Percentiles rank a stretch among this genome's conserved stretches.
Conservation (phyloP, 2,329 filamentous ascomycete species). For the Polychaeton citri region DNA sequence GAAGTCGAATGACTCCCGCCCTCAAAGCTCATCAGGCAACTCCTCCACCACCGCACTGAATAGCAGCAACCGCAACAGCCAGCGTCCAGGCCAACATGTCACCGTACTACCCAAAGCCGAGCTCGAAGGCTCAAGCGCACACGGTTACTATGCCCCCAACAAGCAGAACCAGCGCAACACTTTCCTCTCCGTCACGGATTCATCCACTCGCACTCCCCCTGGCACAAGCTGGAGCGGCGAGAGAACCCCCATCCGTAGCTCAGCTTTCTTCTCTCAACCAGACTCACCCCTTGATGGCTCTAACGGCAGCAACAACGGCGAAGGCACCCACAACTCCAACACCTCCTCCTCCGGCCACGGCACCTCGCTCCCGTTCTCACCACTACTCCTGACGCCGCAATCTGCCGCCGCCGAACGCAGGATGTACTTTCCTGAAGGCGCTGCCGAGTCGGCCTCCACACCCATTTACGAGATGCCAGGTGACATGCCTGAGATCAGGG, state of each 20-base stretch:
- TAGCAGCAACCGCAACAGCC: neutral
- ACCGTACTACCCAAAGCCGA: conserved; percentile 34
- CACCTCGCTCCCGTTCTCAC: conserved; percentile 3
- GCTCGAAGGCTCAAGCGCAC: conserved; percentile 18
- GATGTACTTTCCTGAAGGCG: conserved; percentile 3
- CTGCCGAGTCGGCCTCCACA: conserved; percentile 15
- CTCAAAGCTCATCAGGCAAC: neutral
- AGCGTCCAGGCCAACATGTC: conserved; percentile 4
- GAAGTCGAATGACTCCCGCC: conserved; percentile 1
- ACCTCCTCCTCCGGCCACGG: conserved; percentile 13
- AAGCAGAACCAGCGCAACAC: conserved; percentile 1
- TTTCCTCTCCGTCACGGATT: neutral
- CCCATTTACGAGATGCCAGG: conserved; percentile 38
- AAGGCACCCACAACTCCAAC: conserved; percentile 5
- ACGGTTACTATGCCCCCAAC: conserved; percentile 1
- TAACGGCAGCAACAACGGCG: neutral
- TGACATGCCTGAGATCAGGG: conserved; percentile 40
- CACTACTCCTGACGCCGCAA: neutral
- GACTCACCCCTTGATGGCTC: neutral
- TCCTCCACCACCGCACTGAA: neutral
- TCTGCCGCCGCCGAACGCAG: neutral
- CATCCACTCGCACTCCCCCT: neutral
- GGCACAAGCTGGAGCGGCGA: neutral
- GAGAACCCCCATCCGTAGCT: no score
- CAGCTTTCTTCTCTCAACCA: no score